Evolutionary conservation across 768 basidiomycete species (phyloP), one percentile per base, ranked within the genome.

Genomic region (Mycena leptocephala): DNA sequence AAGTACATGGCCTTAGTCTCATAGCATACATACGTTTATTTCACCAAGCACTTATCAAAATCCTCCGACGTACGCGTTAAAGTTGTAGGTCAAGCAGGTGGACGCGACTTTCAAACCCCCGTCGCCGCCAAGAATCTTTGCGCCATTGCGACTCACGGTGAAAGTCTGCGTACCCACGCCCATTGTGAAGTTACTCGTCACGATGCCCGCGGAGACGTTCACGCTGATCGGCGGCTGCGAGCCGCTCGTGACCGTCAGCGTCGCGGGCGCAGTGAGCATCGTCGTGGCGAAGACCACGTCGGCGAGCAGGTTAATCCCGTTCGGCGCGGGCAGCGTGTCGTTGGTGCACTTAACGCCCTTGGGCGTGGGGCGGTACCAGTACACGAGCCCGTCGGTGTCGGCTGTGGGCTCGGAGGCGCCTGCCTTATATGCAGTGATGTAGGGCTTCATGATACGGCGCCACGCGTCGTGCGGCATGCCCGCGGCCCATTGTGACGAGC

Each of bases 281-380:
- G 74, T 75, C 18, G 74, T 75, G 24, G 46, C 74, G 61, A 75
- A 75, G 20, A 75, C 61, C 11, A 63, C 28, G 74, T 75, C 74
- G 10, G 67, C 28, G 59, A 75, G 74, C 33, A 75, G 61, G 68
- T 55, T 48, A 61, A 75, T 70, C 28, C 74, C 74, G 59, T 70
- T 69, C 5, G 74, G 74, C 43, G 61, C 48, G 58, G 65, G 65
- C 13, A 75, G 74, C 13, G 74, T 70, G 66, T 75, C 74, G 67
- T 70, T 70, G 14, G 74, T 64, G 68, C 74, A 75, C 11, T 18
- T 2, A 28, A 33, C 26, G 61, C 9, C 69, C 58, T 77, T 80
- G 9, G 79, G 78, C 43, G 67, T 75, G 16, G 73, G 76, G 20
- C 79, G 78, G 58, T 79, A 80, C 79, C 79, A 80, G 67, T 77